Evolutionary conservation across 495 filamentous ascomycete species (phyloP).

Genomic region (Penicillium alfredii): DNA sequence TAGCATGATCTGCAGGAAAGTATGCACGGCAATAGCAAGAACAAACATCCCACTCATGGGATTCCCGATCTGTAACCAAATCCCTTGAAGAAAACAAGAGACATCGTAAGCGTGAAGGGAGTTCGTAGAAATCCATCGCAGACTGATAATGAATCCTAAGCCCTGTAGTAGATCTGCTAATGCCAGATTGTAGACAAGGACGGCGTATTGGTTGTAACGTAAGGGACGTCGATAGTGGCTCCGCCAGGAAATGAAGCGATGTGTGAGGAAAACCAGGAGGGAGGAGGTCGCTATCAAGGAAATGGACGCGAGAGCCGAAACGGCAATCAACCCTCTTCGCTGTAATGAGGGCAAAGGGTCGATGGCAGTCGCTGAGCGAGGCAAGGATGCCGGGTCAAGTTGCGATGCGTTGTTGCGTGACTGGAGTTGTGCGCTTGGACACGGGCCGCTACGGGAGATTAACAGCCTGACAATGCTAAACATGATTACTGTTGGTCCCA

Average conservation of each 20-base stretch:
- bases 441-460: no score
- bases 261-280: conserved; percentile 45
- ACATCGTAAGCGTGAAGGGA: conserved; percentile 44
- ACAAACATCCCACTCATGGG: conserved; percentile 59
- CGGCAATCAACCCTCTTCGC: conserved; percentile 40
- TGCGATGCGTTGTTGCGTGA: no score
- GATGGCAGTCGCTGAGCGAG: no score
- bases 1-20: conserved; percentile 51
- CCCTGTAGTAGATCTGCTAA: conserved; percentile 63
- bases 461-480: no score
- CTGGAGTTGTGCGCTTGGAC: no score
- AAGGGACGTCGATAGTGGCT: conserved; percentile 29
- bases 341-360: conserved; percentile 41
- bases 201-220: conserved; percentile 57
- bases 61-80: conserved; percentile 60
- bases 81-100: conserved; percentile 59
- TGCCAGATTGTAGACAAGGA: conserved; percentile 66
- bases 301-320: conserved; percentile 45
- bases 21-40: conserved; percentile 55
- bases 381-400: no score
- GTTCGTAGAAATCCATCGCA: conserved; percentile 47
- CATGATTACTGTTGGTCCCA: no score
- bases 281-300: conserved; percentile 47
- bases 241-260: conserved; percentile 47
- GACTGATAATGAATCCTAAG: conserved; percentile 55